Base-by-base conservation (phyloP, 2,329 filamentous ascomycete genomes). In the Stagonosporopsis cucurbitacearum region DNA sequence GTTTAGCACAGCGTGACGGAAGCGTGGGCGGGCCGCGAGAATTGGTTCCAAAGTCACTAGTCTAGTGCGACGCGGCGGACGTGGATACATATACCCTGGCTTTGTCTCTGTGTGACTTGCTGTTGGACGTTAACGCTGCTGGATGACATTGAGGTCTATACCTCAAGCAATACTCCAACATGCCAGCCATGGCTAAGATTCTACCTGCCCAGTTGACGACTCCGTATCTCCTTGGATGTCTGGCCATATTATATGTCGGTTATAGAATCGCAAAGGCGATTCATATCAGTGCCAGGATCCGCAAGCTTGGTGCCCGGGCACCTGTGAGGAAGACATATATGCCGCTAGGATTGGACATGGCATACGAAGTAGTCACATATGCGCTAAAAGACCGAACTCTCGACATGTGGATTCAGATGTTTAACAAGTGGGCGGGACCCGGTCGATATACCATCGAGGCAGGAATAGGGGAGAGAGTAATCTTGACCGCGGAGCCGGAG, bases 401-500 rank as follows among this genome's bases (percentile, higher is more conserved):
- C 26, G 81, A 87, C 41, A 79, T 84, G 57, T 96, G 90, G 88
- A 62, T 77, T 7, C 56, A 73, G 2, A 74, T 81, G 49, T 84
- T 92, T 66, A 43, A 60, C 8, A 73, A 75, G 15, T 73, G 57
- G 54, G 69, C 12, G 7, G 67, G 76, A 4, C 69, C 71, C 1
- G 71, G 73, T 4, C 68, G 76, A 28, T 86, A 81, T 64, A 93
- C 90, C 0, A 77, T 82, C 35, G 90, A 94, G 75, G 73, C 78
- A 11, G 80, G 80, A 1, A 65, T 86, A 6, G 66, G 85, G 1
- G 81, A 83, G 43, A 85, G 90, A n/a, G 74, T 88, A 20, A 74
- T 96, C 56, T 82, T 95, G 68, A 96, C 93, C 0, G 84, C 85
- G 5, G 92, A 96, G 64, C 89, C 90, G 0, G 91, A 96, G 68